phyloP scores from a whole-genome alignment of 202 grass and related monocot species.

The Musa balbisiana region DNA sequence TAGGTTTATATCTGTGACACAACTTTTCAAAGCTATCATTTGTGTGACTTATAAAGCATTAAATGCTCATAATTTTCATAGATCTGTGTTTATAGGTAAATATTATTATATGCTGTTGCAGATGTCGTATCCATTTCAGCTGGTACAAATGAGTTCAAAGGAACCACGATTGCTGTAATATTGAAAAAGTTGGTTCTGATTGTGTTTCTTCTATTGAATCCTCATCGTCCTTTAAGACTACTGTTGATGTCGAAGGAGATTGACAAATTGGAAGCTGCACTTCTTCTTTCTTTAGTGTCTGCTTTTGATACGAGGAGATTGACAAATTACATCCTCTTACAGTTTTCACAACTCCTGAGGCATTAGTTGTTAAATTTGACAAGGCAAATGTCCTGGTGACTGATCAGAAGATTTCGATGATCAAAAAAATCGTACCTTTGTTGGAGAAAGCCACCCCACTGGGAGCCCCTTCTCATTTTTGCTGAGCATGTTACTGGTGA shows the following conservation, averaged over 20 bases:
- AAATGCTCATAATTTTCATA: too few species aligned
- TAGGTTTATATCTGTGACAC: too few species aligned
- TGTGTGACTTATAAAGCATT: background rate
- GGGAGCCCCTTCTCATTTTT: slow-evolving; percentile 86
- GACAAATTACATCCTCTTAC: slow-evolving; percentile 83
- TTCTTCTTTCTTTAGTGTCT: background rate
- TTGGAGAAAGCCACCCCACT: slow-evolving; percentile 82
- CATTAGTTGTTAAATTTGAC: slow-evolving; percentile 87
- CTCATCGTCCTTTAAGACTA: slow-evolving; percentile 91
- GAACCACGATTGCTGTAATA: slow-evolving; percentile 78
- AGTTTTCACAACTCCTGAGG: slow-evolving; percentile 91
- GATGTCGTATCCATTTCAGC: slow-evolving; percentile 80
- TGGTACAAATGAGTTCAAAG: slow-evolving; percentile 83
- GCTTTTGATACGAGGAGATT: slow-evolving; percentile 35
- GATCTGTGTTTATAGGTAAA: too few species aligned
- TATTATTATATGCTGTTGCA: slow-evolving; percentile 21
- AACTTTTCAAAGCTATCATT: background rate
- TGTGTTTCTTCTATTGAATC: slow-evolving; percentile 91
- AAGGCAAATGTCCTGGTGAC: slow-evolving; percentile 81
- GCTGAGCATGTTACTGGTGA: slow-evolving; percentile 85
- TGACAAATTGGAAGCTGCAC: background rate
- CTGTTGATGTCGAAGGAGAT: slow-evolving; percentile 95
- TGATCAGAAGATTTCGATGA: slow-evolving; percentile 93
- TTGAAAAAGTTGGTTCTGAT: slow-evolving; percentile 93
- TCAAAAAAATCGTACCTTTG: slow-evolving; percentile 84